These are phyloP conservation scores for Backusella westeae DNA, from an alignment of 192 early-diverging fungal genomes.

Conservation along the genomic window DNA sequence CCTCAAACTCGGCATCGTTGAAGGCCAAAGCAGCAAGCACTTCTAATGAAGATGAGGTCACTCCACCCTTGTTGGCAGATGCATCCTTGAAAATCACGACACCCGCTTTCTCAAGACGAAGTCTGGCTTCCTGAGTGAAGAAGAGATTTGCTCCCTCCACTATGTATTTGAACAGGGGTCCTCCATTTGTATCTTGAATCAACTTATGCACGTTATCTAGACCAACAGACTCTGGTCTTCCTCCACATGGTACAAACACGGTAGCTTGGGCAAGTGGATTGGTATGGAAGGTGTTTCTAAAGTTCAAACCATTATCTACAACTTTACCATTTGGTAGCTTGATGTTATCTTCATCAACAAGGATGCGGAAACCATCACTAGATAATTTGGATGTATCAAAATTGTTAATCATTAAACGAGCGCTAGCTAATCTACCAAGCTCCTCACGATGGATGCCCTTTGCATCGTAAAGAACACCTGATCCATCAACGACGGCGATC, in stretches of 20 bases:
- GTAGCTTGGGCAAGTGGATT: constrained; percentile 79
- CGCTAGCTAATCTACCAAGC: constrained; percentile 75
- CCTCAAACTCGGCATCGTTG: constrained; percentile 85
- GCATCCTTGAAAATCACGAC: constrained; percentile 97
- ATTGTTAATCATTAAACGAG: constrained; percentile 84
- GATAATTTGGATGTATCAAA: constrained; percentile 84
- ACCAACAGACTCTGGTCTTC: constrained; percentile 96
- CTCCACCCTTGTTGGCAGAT: constrained; percentile 99
- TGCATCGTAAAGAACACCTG: constrained; percentile 92
- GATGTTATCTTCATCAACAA: constrained; percentile 90
- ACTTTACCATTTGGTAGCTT: constrained; percentile 84
- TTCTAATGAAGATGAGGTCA: constrained; percentile 96
- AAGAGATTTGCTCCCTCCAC: constrained; percentile 99
- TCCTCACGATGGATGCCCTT: constrained; percentile 89
- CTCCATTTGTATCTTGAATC: constrained; percentile 60
- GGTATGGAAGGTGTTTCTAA: constrained; percentile 97
- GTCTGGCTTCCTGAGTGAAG: constrained; percentile 98
- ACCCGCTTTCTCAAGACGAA: constrained; percentile 93
- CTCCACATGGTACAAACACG: constrained; percentile 98
- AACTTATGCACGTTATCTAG: constrained; percentile 82
- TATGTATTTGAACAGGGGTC: constrained; percentile 95
- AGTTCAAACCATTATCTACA: constrained; percentile 85
- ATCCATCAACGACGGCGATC: constrained; percentile 92
- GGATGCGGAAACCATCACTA: constrained; percentile 88
- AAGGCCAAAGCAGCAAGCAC: constrained; percentile 95